Evolutionary conservation across 176 grass and related monocot genomes (phyloP), one percentile per base, ranked within the genome.

Genomic region (Raddia distichophylla): DNA sequence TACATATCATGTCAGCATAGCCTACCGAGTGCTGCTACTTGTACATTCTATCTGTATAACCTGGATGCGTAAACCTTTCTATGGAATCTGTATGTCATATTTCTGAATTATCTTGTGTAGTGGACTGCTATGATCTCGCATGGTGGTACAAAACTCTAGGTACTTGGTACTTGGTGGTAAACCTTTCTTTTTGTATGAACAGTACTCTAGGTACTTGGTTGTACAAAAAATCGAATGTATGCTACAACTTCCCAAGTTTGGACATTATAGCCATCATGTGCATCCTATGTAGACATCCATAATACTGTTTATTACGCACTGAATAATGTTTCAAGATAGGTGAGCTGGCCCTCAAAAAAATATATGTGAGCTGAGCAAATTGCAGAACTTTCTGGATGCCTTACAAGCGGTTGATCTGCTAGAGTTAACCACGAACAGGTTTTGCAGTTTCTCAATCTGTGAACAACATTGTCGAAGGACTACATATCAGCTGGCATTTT

Each of bases 1-100:
- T 83, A 75, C 60, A 83, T 69, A 80, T 61, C 1, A n/a, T 73
- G 34, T 20, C 64, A 11, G 5, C 5, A 1, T 46, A 32, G 13
- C 7, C 63, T 46, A 42, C 6, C 0, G 10, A 48, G 3, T 35
- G 64, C 52, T 16, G 52, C 35, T 77, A 71, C 14, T 20, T 64
- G 55, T 80, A 81, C 14, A 76, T 53, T 52, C 5, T 68, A 74
- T 68, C 11, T 48, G 67, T n/a, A 13, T 34, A 40, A 57, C 73
- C 1, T 61, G 58, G 18, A 16, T 32, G 6, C 46, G 60, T 2
- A 64, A 62, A 35, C 67, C 37, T 73, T 57, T 27, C 8, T 58
- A 49, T 48, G 7, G 19, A 60, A 4, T 56, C 8, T 10, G 32
- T 47, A 58, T 60, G 67, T n/a, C 5, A 6, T 48, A 32, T 61